Evolutionary conservation across 306 rosid genomes (phyloP), one percentile per base, ranked within the genome.

Genomic region (Dryas drummondii): DNA sequence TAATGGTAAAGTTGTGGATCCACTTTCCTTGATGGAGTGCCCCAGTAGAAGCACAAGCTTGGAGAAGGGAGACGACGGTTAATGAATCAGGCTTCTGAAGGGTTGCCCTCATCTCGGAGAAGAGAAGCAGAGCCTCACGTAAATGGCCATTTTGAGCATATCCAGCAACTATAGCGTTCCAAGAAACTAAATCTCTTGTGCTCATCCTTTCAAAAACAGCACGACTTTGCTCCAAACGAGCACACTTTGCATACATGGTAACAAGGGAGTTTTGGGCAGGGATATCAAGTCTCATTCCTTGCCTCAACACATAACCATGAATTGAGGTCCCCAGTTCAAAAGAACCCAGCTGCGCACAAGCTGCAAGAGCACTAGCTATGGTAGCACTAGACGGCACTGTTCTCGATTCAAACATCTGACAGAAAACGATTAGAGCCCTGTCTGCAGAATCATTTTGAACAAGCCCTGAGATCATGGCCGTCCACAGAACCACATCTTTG

Each of bases 401-500:
- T 74, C 82, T 70, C 59, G 81, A 80, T 37, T 82, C 78, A 52
- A 89, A 49, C 97, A 91, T 89, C 65, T 75, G 82, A 15, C 27
- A 10, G 73, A 89, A 87, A 75, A 91, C 68, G 4, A 8, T 27
- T 12, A 91, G 62, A 63, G 91, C 92, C 82, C 78, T 84, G 40
- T 87, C 87, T 4, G 90, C 86, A 75, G 53, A 83, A 46, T 85
- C 84, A 77, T 82, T 87, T 72, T 86, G 91, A 76, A 75, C 86
- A 70, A 91, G 91, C 72, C 97, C 97, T 59, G 97, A 89, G 75
- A 89, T 91, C 96, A 91, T 82, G 5, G 96, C 93, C 9, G 97
- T 91, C 93, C 97, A 91, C 75, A 79, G 72, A 67, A 91, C 84
- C 15, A 86, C 86, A 79, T 91, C 97, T 75, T 77, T 86, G 12